phyloP scores from a whole-genome alignment of 805 yeast genomes.

The Metschnikowia orientalis region DNA sequence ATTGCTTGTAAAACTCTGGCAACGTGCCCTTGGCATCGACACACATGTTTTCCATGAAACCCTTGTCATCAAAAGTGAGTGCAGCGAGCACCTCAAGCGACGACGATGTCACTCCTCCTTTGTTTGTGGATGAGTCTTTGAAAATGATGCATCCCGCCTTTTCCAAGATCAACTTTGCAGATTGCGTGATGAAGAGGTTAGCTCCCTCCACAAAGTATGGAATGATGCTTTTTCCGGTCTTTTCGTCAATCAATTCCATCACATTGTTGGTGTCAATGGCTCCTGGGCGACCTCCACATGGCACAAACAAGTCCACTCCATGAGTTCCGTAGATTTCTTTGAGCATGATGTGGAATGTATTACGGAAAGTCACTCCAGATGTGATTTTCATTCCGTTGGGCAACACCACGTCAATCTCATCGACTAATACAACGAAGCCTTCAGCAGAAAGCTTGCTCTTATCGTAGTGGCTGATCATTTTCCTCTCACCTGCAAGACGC shows the following conservation, averaged over 20 bases:
- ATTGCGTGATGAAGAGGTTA: constrained; percentile 89
- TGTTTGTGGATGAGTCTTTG: constrained; percentile 96
- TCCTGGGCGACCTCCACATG: constrained; percentile 98
- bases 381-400: constrained; percentile 75
- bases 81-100: constrained; percentile 95
- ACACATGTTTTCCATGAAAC: constrained; percentile 78
- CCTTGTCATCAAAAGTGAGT: constrained; percentile 80
- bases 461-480: constrained; percentile 70
- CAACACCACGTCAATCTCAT: constrained; percentile 71
- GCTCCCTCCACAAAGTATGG: constrained; percentile 98
- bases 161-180: constrained; percentile 84
- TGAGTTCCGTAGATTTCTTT: constrained; percentile 56
- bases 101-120: constrained; percentile 98
- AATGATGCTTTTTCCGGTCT: constrained; percentile 70
- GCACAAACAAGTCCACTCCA: constrained; percentile 80
- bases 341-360: constrained; percentile 76
- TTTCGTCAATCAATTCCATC: constrained; percentile 59
- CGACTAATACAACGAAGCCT: constrained; percentile 83
- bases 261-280: constrained; percentile 89
- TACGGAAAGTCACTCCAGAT: constrained; percentile 87
- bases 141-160: constrained; percentile 80
- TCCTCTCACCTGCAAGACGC: constrained; percentile 72
- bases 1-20: constrained; percentile 75
- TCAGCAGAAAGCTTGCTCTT: constrained; percentile 57
- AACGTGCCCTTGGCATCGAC: constrained; percentile 47